Evolutionary conservation across 2,329 filamentous ascomycete species (phyloP).

Genomic region (Didymella arachidicola): DNA sequence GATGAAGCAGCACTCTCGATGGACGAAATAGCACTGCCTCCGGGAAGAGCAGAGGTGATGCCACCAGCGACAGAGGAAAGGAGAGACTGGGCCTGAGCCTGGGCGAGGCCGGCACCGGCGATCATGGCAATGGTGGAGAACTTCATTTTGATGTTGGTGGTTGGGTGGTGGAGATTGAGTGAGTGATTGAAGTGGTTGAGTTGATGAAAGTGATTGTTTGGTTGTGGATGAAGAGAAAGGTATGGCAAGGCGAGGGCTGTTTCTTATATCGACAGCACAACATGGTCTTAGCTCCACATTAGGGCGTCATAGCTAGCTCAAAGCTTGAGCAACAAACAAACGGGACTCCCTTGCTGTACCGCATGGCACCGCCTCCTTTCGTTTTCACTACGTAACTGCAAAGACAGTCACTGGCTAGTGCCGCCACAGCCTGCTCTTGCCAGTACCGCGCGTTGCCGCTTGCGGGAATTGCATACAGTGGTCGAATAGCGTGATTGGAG

Average conservation of each 20-base stretch:
- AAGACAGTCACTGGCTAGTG: slow-evolving; percentile 29
- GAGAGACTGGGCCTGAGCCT: slow-evolving; percentile 41
- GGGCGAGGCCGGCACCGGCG: slow-evolving; percentile 40
- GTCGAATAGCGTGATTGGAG: slow-evolving; percentile 24
- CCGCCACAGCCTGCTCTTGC: slow-evolving; percentile 32
- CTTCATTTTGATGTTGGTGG: slow-evolving; percentile 43
- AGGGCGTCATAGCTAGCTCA: slow-evolving; percentile 26
- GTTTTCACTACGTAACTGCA: slow-evolving; percentile 33
- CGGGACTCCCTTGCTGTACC: slow-evolving; percentile 25
- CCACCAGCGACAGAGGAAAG: slow-evolving; percentile 28
- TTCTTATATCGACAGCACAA: slow-evolving; percentile 30
- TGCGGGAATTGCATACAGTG: slow-evolving; percentile 25
- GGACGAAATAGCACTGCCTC: slow-evolving; percentile 20
- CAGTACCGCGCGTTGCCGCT: slow-evolving; percentile 19
- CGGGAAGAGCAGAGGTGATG: slow-evolving; percentile 22
- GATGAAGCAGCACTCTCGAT: neutral
- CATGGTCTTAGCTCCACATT: slow-evolving; percentile 22
- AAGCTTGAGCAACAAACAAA: slow-evolving; percentile 37
- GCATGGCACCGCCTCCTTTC: slow-evolving; percentile 36
- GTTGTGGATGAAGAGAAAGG: slow-evolving; percentile 20
- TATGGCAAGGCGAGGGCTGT: slow-evolving; percentile 23
- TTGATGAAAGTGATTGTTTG: slow-evolving; percentile 24
- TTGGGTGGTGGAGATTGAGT: slow-evolving; percentile 15
- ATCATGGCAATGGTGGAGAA: slow-evolving; percentile 45
- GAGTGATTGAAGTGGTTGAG: slow-evolving; percentile 16